A percentile compares a stretch with the other conserved stretches of the same genome.
Evolutionary conservation across 139 green algal genomes (phyloP).

Genomic region (Gonium pectorale): DNA sequence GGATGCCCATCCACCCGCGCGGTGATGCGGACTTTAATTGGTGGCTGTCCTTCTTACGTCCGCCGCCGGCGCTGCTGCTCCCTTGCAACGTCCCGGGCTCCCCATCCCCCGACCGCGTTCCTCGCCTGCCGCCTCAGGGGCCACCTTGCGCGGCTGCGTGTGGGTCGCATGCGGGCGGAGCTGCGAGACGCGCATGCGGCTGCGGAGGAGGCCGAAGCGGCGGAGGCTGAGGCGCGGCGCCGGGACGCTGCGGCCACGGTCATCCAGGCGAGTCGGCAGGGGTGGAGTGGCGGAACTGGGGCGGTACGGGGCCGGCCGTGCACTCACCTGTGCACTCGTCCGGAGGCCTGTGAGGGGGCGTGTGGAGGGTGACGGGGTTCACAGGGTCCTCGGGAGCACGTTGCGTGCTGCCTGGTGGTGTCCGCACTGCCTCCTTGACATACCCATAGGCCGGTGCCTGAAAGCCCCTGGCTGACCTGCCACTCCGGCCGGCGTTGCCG

Average conservation of each 20-base stretch:
- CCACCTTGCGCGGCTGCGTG: slow-evolving; percentile 5
- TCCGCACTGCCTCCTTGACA: neutral
- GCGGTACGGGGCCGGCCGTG: neutral
- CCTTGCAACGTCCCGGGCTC: neutral
- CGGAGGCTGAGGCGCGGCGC: neutral
- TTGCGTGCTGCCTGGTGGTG: neutral
- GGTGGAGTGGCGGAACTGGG: neutral
- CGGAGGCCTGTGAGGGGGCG: neutral
- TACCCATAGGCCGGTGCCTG: neutral
- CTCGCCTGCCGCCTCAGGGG: neutral
- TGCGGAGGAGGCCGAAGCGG: neutral
- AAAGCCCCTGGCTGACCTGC: neutral
- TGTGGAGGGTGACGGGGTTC: neutral
- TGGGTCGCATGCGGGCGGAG: neutral
- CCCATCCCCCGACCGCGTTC: neutral
- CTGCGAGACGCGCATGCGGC: neutral
- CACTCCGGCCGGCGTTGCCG: too few species aligned
- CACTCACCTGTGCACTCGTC: neutral
- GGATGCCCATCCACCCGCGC: too few species aligned
- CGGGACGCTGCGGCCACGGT: neutral
- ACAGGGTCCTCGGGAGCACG: neutral
- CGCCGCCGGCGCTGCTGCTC: neutral
- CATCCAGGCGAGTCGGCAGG: neutral
- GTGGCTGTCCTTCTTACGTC: too few species aligned
- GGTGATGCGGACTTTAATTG: too few species aligned